Conservation (phyloP, 176 grass and related monocot species). For the Carex kokanica region DNA sequence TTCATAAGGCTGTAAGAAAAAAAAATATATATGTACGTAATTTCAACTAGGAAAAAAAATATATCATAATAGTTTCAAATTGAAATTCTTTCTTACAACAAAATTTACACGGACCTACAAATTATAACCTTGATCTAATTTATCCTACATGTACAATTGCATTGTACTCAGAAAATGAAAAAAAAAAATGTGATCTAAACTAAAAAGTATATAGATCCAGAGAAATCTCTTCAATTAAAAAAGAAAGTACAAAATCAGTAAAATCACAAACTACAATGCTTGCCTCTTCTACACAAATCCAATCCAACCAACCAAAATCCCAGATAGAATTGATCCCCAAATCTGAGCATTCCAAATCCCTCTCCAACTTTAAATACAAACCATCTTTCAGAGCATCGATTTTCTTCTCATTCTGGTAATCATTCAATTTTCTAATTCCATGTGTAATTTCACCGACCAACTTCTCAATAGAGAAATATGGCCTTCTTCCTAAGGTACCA, state of each 20-base stretch:
- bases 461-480: constrained; percentile 43
- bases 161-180: background rate
- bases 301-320: constrained; percentile 66
- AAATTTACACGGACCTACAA: background rate
- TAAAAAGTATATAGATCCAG: constrained; percentile 26
- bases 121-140: background rate
- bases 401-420: constrained; percentile 14
- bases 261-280: constrained; percentile 38
- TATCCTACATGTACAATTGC: background rate
- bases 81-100: background rate
- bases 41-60: background rate
- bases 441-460: constrained; percentile 37
- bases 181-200: background rate
- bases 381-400: constrained; percentile 27
- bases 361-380: constrained; percentile 61
- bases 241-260: constrained; percentile 37
- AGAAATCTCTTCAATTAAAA: constrained; percentile 52
- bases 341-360: constrained; percentile 48
- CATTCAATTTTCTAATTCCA: constrained; percentile 34
- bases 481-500: constrained; percentile 8
- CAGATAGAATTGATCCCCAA: constrained; percentile 39
- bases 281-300: constrained; percentile 58
- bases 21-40: background rate
- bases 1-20: background rate
- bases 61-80: background rate